Evolutionary conservation across 169 alveolate genomes (phyloP).

Genomic region (Plasmodium malariae): DNA sequence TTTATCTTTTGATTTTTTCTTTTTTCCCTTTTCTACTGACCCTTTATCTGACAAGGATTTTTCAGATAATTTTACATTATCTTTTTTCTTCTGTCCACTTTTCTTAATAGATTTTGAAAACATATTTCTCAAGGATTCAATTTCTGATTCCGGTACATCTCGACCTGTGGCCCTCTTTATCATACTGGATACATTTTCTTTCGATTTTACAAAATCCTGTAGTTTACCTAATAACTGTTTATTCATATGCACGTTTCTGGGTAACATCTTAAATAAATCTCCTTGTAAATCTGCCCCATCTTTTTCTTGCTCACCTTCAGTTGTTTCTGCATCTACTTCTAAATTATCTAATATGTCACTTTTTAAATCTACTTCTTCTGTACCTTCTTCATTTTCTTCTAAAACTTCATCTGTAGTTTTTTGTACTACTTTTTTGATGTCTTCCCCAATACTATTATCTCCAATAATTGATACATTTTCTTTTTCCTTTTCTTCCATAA

Average conservation of each 20-base stretch:
- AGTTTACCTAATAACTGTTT: too few species aligned
- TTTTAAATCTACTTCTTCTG: conserved; percentile 3
- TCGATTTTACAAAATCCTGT: too few species aligned
- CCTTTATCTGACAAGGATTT: neutral
- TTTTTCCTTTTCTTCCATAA: neutral
- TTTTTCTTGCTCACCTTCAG: conserved; percentile 1
- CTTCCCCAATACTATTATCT: neutral
- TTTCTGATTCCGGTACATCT: neutral
- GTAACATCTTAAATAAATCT: too few species aligned
- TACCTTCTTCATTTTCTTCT: neutral
- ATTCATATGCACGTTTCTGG: too few species aligned
- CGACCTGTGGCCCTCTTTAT: too few species aligned
- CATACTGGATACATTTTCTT: too few species aligned
- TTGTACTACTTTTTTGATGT: neutral
- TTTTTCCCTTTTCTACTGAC: neutral
- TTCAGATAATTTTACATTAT: neutral
- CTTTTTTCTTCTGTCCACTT: neutral
- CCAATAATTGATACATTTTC: neutral
- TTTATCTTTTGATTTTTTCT: neutral
- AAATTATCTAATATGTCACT: neutral
- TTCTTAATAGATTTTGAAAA: neutral
- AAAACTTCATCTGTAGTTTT: neutral
- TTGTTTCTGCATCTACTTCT: neutral
- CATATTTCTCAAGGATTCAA: neutral
- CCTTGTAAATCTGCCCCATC: neutral